These are phyloP conservation scores for Candida pseudofarinosa DNA, from an alignment of 805 yeast species.

Conservation along the genomic window DNA sequence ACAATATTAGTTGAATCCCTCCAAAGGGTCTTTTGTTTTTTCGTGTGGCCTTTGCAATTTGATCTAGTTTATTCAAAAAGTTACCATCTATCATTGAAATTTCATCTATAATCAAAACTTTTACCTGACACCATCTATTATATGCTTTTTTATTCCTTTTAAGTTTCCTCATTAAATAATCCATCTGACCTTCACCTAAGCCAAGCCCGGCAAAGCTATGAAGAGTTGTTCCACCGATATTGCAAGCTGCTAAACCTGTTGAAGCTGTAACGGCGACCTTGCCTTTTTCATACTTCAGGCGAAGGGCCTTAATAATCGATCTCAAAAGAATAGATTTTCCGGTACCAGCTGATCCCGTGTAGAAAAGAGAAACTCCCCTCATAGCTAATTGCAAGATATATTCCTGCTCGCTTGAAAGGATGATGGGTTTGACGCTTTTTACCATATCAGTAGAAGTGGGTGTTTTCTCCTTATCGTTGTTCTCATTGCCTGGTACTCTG, in stretches of 20 bases:
- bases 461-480: slow-evolving; percentile 1
- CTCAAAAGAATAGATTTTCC: slow-evolving; percentile 89
- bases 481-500: background rate
- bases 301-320: slow-evolving; percentile 53
- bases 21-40: slow-evolving; percentile 60
- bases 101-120: slow-evolving; percentile 71
- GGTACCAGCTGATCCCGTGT: slow-evolving; percentile 98
- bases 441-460: background rate
- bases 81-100: slow-evolving; percentile 76
- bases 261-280: slow-evolving; percentile 77
- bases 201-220: slow-evolving; percentile 81
- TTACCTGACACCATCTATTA: slow-evolving; percentile 51
- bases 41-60: slow-evolving; percentile 52
- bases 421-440: slow-evolving; percentile 33
- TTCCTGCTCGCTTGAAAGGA: slow-evolving; percentile 54
- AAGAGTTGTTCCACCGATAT: slow-evolving; percentile 73
- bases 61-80: slow-evolving; percentile 59
- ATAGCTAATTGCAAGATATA: slow-evolving; percentile 61
- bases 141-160: slow-evolving; percentile 46
- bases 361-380: slow-evolving; percentile 68
- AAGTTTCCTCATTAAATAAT: slow-evolving; percentile 47
- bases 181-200: slow-evolving; percentile 53
- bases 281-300: slow-evolving; percentile 40
- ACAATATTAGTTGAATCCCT: slow-evolving; percentile 69
- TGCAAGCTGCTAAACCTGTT: slow-evolving; percentile 80